Evolutionary conservation across 2,329 filamentous ascomycete genomes (phyloP).

Genomic region (Fusarium sp.): DNA sequence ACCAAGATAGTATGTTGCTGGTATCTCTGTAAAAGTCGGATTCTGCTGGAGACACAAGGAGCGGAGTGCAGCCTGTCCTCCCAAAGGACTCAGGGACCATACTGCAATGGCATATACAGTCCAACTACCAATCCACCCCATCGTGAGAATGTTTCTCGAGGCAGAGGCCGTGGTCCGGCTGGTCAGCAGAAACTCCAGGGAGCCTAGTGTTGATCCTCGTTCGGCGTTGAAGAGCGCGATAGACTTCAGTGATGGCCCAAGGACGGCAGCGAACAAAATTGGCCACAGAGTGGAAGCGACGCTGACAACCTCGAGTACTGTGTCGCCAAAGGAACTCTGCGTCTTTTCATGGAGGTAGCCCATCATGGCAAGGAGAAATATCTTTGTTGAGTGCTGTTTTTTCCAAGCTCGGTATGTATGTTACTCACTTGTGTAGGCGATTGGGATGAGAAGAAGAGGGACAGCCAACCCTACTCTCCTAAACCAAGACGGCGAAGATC

Average conservation of each 20-base stretch:
- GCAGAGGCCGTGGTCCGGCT: not conserved
- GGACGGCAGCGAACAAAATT: slow-evolving; percentile 1
- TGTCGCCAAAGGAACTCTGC: not conserved
- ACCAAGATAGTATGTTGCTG: not conserved
- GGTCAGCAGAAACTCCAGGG: not conserved
- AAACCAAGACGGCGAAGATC: not conserved
- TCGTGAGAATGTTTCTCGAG: not conserved
- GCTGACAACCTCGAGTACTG: not conserved
- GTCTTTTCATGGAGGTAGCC: not conserved
- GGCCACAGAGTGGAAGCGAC: slow-evolving; percentile 11
- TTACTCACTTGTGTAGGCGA: not conserved
- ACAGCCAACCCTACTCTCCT: not conserved
- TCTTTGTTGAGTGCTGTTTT: too few relatives aligned
- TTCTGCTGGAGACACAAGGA: not conserved
- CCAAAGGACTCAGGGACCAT: not conserved
- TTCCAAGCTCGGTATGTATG: too few relatives aligned
- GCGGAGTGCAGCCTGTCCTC: not conserved
- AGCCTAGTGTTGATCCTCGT: not conserved
- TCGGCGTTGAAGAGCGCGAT: not conserved
- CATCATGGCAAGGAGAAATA: not conserved
- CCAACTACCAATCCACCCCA: not conserved
- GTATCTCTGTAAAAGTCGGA: accelerated
- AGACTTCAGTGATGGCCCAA: not conserved
- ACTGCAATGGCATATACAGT: accelerated
- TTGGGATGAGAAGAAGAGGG: not conserved